Conservation (phyloP, 345 rosid genomes). For the Corchorus capsularis region DNA sequence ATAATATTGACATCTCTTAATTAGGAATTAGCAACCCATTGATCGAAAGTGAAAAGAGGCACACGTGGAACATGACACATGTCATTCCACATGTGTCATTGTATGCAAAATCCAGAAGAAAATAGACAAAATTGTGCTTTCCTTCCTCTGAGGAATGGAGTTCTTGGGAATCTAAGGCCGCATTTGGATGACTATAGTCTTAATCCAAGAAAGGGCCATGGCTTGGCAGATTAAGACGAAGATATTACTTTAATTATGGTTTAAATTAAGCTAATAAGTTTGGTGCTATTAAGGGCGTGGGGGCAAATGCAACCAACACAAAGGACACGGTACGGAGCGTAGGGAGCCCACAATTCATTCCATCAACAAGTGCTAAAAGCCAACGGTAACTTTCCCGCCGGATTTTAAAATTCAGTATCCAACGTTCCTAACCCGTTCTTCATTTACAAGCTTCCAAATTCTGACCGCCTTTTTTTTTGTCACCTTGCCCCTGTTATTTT, state of each 20-base stretch:
- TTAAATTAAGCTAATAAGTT: neutral
- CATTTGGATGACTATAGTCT: conserved; percentile 16
- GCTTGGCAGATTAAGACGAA: conserved; percentile 17
- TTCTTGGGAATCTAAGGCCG: conserved; percentile 28
- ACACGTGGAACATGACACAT: conserved; percentile 15
- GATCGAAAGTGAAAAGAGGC: neutral
- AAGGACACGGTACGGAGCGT: conserved; percentile 36
- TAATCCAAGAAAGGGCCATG: conserved; percentile 28
- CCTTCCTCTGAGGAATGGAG: conserved; percentile 22
- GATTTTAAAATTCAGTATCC: conserved; percentile 26
- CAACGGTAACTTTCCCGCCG: conserved; percentile 34
- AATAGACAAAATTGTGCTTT: conserved; percentile 19
- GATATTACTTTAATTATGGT: conserved; percentile 5
- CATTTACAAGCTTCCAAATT: conserved; percentile 37
- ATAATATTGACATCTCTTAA: neutral
- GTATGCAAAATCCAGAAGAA: neutral
- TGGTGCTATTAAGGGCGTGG: neutral
- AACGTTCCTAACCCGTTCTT: conserved; percentile 29
- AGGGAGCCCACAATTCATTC: conserved; percentile 44
- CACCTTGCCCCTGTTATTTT: conserved; percentile 36
- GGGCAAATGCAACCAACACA: conserved; percentile 30
- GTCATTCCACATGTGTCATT: conserved; percentile 20
- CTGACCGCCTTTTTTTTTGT: conserved; percentile 48
- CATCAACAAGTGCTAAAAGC: conserved; percentile 37
- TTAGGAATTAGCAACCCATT: neutral